phyloP scores from a whole-genome alignment of 768 basidiomycete species.

The Cystoderma amianthinum region DNA sequence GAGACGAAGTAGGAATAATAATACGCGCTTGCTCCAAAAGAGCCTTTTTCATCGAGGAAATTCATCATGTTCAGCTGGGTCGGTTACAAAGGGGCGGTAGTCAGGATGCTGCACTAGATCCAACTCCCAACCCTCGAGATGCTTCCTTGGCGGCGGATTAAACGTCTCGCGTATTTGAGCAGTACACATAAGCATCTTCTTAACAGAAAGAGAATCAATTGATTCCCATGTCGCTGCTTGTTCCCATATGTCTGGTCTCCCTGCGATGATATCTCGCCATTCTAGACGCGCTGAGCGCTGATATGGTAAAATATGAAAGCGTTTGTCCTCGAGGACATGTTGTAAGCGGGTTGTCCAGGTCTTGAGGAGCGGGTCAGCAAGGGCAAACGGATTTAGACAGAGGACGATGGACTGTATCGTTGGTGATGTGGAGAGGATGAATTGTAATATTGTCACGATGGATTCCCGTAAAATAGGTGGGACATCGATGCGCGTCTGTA shows the following conservation, averaged over 20 bases:
- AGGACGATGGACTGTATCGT: constrained; percentile 12
- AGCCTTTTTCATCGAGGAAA: neutral
- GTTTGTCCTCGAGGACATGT: constrained; percentile 10
- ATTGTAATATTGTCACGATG: constrained; percentile 9
- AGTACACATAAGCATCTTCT: neutral
- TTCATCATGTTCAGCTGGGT: neutral
- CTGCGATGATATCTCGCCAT: constrained; percentile 13
- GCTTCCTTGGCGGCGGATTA: neutral
- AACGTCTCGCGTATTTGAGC: neutral
- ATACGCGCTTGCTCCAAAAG: too few species aligned
- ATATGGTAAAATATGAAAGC: constrained; percentile 15
- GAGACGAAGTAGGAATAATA: too few species aligned
- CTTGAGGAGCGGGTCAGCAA: constrained; percentile 3
- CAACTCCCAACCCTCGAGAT: neutral
- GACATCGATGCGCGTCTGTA: constrained; percentile 19
- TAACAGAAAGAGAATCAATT: neutral
- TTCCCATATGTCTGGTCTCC: constrained; percentile 11
- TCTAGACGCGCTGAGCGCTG: constrained; percentile 13
- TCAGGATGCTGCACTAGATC: neutral
- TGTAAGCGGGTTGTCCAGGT: constrained; percentile 10
- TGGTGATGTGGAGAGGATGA: constrained; percentile 10
- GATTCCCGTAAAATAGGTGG: constrained; percentile 9
- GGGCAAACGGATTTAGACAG: constrained; percentile 5
- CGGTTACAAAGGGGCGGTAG: neutral
- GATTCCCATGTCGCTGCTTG: constrained; percentile 10